Base-by-base conservation (phyloP, 345 rosid genomes). In the Iberis pinnata region DNA sequence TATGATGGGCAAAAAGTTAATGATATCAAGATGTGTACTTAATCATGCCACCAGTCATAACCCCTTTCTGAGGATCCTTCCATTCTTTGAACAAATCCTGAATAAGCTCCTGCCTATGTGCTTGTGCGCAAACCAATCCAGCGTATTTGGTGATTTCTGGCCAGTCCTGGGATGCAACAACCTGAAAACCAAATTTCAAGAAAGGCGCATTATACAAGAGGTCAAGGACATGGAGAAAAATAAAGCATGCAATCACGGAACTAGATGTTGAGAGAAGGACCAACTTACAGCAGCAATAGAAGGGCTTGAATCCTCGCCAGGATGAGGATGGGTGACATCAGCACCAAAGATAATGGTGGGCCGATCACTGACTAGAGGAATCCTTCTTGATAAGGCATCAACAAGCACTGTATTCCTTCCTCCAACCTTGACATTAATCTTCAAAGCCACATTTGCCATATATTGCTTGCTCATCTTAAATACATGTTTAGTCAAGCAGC, bases 241-340 rank as follows among this genome's bases (percentile, higher is more conserved):
- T 16, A 36, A 44, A 12, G 18, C 49, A 41, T 26, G 22, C 4
- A 6, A 46, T 35, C 19, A n/a, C 18, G 40, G 25, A 32, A 46
- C 24, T 33, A 20, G 12, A 35, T 10, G 5, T 7, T 6, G n/a
- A 5, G 10, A 46, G 29, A 40, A 53, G 49, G 44, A 19, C 3
- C 1, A 29, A 63, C 77, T 56, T 80, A 93, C 99, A 44, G 99
- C 99, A 18, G 97, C 99, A 50, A 93, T 93, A 3, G 99, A 93
- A n/a, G 99, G 99, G 71, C 96, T 88, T 8, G 99, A 83, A 63
- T 93, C 99, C 60, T 93, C 99, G 36, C 99, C 99, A 13, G 97
- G 97, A 58, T 93, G 97, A 42, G 99, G 99, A 69, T 93, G 99
- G 17, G 99, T 93, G n/a, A 93, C 99, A 75, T 93, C 99, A 46